Percentiles rank a stretch among this genome's conserved stretches.
These are phyloP conservation scores for Micromonas pusilla DNA, from an alignment of 139 green algal species.

Conservation along the genomic window DNA sequence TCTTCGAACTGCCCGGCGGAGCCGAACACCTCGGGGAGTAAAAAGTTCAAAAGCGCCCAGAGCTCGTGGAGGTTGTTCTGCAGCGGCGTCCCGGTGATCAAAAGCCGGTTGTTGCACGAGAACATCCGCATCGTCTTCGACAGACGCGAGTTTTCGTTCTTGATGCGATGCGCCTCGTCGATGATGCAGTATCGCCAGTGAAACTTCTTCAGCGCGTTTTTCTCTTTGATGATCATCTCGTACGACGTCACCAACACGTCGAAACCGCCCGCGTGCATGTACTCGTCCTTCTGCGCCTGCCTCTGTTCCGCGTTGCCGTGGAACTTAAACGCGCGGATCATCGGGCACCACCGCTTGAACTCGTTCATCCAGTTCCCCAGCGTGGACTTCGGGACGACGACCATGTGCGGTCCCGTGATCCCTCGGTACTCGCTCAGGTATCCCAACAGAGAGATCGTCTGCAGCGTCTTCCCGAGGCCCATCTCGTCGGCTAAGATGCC, in stretches of 20 bases:
- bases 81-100: constrained; percentile 96
- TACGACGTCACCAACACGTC: constrained; percentile 94
- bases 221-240: constrained; percentile 99
- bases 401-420: constrained; percentile 92
- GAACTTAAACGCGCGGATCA: constrained; percentile 86
- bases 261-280: constrained; percentile 66
- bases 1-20: constrained; percentile 92
- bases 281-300: constrained; percentile 53
- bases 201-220: constrained; percentile 86
- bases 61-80: constrained; percentile 97
- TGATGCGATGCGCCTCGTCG: constrained; percentile 98
- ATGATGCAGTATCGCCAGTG: constrained; percentile 99
- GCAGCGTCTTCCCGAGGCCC: constrained; percentile 96
- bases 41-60: constrained; percentile 98
- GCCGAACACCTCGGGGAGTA: constrained; percentile 94
- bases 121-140: constrained; percentile 77
- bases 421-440: constrained; percentile 94
- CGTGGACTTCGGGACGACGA: constrained; percentile 97
- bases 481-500: constrained; percentile 99
- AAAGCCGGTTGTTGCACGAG: constrained; percentile 87
- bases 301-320: constrained; percentile 87
- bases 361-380: constrained; percentile 99
- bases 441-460: constrained; percentile 93
- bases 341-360: constrained; percentile 88
- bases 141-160: constrained; percentile 96